phyloP scores from a whole-genome alignment of 2,329 filamentous ascomycete genomes.

The Mycocentrospora acerina region DNA sequence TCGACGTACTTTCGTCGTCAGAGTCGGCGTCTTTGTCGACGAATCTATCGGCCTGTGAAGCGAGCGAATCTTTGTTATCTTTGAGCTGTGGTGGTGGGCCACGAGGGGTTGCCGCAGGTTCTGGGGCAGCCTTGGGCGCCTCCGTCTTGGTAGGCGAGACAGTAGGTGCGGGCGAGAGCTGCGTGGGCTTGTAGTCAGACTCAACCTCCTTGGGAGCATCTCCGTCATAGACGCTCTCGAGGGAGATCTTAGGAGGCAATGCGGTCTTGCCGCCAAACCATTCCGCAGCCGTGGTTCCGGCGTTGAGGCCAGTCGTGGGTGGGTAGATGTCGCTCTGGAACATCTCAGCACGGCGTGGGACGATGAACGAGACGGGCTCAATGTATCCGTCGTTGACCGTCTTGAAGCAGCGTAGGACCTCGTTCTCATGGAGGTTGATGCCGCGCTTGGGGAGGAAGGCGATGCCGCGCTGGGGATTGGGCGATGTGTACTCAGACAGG shows the following conservation, averaged over 20 bases:
- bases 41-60: constrained; percentile 81
- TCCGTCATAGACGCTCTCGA: constrained; percentile 89
- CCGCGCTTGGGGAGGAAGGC: constrained; percentile 94
- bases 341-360: constrained; percentile 86
- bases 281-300: constrained; percentile 76
- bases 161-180: constrained; percentile 27
- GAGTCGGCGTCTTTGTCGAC: constrained; percentile 71
- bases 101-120: constrained; percentile 53
- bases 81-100: constrained; percentile 69
- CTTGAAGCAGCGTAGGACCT: constrained; percentile 89
- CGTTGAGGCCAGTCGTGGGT: constrained; percentile 75
- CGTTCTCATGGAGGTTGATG: constrained; percentile 94
- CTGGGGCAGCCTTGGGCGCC: constrained; percentile 46
- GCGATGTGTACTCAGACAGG: constrained; percentile 95
- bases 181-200: constrained; percentile 64
- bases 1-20: constrained; percentile 67
- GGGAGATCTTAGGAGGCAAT: constrained; percentile 85
- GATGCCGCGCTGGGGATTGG: constrained; percentile 89
- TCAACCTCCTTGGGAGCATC: constrained; percentile 75
- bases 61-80: constrained; percentile 85
- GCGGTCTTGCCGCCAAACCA: constrained; percentile 86
- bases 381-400: constrained; percentile 93
- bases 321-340: constrained; percentile 98
- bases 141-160: constrained; percentile 56
- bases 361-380: constrained; percentile 96